phyloP scores from a whole-genome alignment of 176 grass and related monocot species.

The Cenchrus fungigraminus region DNA sequence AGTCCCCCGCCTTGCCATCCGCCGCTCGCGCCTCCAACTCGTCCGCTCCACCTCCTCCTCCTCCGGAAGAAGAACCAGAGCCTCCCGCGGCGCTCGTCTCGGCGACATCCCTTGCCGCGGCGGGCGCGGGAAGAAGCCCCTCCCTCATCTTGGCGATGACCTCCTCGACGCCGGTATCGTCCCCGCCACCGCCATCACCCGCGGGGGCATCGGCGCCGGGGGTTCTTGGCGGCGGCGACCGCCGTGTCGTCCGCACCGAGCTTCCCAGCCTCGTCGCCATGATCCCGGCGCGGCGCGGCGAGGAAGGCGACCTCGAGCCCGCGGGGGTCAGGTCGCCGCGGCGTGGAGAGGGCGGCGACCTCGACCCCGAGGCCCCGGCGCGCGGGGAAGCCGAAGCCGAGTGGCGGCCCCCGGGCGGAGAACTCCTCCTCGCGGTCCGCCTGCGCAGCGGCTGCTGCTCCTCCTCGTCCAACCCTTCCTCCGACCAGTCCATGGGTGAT shows the following conservation, averaged over 20 bases:
- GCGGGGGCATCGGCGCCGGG: not conserved
- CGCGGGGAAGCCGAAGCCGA: not conserved
- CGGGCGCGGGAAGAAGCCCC: not conserved
- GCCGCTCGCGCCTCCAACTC: not conserved
- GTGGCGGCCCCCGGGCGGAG: not conserved
- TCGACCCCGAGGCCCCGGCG: not conserved
- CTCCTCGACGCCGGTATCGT: slow-evolving; percentile 2
- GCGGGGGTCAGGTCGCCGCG: not conserved
- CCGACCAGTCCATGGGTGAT: slow-evolving; percentile 40
- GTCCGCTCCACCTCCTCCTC: not conserved
- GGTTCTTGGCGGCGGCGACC: not conserved
- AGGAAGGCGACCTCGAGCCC: not conserved
- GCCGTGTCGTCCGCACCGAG: slow-evolving; percentile 30
- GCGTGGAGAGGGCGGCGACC: slow-evolving; percentile 17
- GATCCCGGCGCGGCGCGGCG: not conserved
- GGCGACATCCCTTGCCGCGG: not conserved
- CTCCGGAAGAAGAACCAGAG: not conserved
- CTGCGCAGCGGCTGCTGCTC: not conserved
- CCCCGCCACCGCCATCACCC: not conserved
- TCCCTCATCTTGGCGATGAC: slow-evolving; percentile 21
- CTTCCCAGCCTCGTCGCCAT: not conserved
- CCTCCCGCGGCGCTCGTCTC: not conserved
- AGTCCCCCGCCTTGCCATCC: not conserved
- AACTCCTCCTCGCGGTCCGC: not conserved
- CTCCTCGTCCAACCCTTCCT: slow-evolving; percentile 31